Base-by-base conservation (phyloP, 164 flowering plant species). In the Magnolia kwangsiensis region DNA sequence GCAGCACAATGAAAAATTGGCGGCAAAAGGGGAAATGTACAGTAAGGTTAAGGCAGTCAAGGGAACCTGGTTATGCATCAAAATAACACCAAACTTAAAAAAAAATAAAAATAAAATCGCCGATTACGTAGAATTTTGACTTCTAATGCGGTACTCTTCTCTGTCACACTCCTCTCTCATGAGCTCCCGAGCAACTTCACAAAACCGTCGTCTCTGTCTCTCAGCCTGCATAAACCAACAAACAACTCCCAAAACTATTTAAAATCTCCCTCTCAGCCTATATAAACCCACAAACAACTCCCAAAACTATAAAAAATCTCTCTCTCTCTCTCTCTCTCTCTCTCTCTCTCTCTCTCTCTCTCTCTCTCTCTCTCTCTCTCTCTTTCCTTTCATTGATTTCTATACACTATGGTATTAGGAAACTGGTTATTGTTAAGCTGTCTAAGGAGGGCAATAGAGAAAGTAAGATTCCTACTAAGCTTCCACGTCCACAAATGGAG, bases 381-480 rank as follows among this genome's bases (percentile, higher is more conserved):
- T 5, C 27, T 23, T 2, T 6, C 70, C 1, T 11, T 7, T 27
- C 29, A 1, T 27, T 27, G 29, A 27, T 27, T 27, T 27, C 29
- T 27, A 4, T 4, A 21, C 31, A 7, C 29, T 23, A 86, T 86
- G 89, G 87, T 27, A 45, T 31, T 72, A 51, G 74, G 77, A n/a
- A 74, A 72, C 14, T 83, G 82, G 83, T 19, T 72, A n/a, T 58
- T 75, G 68, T 73, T 83, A 29, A 61, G 83, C 64, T 79, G 27
- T 20, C 80, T 87, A 19, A 83, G 75, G 78, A 81, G 51, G 69
- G 86, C 88, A 2, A 81, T 80, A 61, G 81, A 87, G 80, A 89
- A 89, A 67, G 14, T 89, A 0, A 75, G 71, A 8, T 77, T 86
- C 63, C 59, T 87, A 0, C 72, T 86, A 0, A 76, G 51, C 50